These are phyloP conservation scores for Curvularia lunata DNA, from an alignment of 2,329 filamentous ascomycete genomes.

Conservation along the genomic window DNA sequence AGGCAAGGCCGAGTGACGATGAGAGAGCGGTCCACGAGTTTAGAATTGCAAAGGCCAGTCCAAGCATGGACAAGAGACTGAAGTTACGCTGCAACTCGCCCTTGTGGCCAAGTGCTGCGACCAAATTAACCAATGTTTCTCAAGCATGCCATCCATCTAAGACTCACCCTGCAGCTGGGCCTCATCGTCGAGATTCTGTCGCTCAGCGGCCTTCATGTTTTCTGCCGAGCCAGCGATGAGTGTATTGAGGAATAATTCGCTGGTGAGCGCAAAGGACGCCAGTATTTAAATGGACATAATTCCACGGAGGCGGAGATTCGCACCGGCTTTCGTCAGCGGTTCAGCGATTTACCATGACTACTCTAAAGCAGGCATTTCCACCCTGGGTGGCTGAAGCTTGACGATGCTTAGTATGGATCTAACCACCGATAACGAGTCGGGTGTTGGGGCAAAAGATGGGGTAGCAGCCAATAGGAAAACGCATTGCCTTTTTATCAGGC, in stretches of 20 bases:
- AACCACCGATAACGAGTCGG: constrained; percentile 19
- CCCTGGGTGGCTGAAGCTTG: constrained; percentile 19
- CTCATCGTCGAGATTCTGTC: constrained; percentile 40
- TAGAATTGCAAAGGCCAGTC: constrained; percentile 67
- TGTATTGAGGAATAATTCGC: not conserved
- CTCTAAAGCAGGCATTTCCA: constrained; percentile 18
- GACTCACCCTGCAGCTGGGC: constrained; percentile 36
- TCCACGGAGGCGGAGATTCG: not conserved
- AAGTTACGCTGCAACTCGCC: constrained; percentile 65
- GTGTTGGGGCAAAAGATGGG: constrained; percentile 16
- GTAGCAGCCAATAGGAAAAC: constrained; percentile 17
- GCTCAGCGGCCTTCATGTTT: constrained; percentile 31
- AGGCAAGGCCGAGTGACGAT: constrained; percentile 63
- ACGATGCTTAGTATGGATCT: constrained; percentile 19
- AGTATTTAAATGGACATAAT: constrained; percentile 7
- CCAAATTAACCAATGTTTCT: not conserved
- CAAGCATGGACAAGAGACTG: constrained; percentile 65
- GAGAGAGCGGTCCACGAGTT: constrained; percentile 69
- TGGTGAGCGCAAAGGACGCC: not conserved
- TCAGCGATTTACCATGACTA: constrained; percentile 15
- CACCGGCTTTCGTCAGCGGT: constrained; percentile 2
- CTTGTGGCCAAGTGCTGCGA: constrained; percentile 58
- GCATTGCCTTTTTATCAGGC: constrained; percentile 6
- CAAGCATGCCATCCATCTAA: too few relatives aligned
- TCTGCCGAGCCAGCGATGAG: not conserved